Conservation (phyloP, 2,329 filamentous ascomycete genomes). For the Mycosphaerella sp. region DNA sequence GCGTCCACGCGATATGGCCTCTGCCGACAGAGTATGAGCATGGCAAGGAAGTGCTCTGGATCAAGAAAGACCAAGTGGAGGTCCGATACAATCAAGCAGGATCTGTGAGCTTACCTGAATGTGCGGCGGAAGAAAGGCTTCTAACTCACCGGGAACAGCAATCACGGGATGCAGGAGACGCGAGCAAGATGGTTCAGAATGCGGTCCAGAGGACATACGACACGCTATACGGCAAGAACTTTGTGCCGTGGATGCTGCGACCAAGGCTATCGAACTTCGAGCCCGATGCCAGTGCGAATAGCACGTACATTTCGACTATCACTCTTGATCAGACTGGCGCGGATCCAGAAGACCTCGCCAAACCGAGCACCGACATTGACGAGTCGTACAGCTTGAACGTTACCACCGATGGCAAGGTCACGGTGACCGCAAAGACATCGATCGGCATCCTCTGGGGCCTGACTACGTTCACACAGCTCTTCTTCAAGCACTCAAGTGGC, state of each 20-base stretch:
- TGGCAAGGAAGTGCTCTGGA: conserved; percentile 39
- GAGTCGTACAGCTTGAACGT: conserved; percentile 69
- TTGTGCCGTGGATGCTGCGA: conserved; percentile 74
- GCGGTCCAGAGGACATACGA: conserved; percentile 52
- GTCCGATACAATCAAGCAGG: conserved; percentile 34
- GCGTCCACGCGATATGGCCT: conserved; percentile 41
- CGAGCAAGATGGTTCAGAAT: conserved; percentile 40
- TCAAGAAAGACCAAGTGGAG: conserved; percentile 34
- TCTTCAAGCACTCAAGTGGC: conserved; percentile 61
- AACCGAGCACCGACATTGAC: conserved; percentile 58
- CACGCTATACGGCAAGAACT: conserved; percentile 60
- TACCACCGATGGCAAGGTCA: conserved; percentile 51
- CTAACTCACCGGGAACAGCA: conserved; percentile 16
- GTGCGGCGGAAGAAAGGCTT: conserved; percentile 8
- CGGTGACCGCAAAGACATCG: conserved; percentile 59
- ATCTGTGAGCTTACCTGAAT: conserved; percentile 19
- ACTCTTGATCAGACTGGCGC: conserved; percentile 54
- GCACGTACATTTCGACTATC: conserved; percentile 53
- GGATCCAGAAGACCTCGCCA: conserved; percentile 52
- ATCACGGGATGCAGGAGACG: conserved; percentile 2
- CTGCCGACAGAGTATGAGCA: conserved; percentile 36
- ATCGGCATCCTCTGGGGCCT: conserved; percentile 67
- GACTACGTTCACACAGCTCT: conserved; percentile 72
- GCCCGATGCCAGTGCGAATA: conserved; percentile 41
- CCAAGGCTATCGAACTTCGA: conserved; percentile 59